A percentile compares a stretch with the other conserved stretches of the same genome.
phyloP scores from a whole-genome alignment of 2,329 filamentous ascomycete genomes.

The Sphaceloma murrayae region DNA sequence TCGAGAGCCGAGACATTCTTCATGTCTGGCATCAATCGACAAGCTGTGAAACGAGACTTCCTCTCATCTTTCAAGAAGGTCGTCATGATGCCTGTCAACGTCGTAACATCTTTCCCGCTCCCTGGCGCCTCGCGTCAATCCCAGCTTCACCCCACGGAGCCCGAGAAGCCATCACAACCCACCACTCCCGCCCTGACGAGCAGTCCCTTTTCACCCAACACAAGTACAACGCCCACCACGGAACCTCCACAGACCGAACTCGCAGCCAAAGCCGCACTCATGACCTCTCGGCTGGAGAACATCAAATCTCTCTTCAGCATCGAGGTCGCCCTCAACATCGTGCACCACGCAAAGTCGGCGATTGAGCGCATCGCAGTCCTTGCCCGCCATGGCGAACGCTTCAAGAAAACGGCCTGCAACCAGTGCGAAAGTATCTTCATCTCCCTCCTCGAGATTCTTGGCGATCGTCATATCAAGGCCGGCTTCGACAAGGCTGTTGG shows the following conservation, averaged over 20 bases:
- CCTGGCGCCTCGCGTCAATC: conserved; percentile 17
- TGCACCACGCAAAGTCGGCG: conserved; percentile 78
- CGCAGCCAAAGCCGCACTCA: conserved; percentile 92
- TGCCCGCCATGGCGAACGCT: conserved; percentile 64
- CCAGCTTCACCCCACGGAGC: conserved; percentile 25
- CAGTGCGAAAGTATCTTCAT: conserved; percentile 90
- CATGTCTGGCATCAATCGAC: conserved; percentile 89
- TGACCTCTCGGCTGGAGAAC: conserved; percentile 87
- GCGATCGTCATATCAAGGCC: conserved; percentile 76
- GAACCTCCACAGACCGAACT: conserved; percentile 83
- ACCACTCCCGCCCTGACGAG: conserved; percentile 24
- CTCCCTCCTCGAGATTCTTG: conserved; percentile 69
- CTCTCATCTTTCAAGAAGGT: conserved; percentile 95
- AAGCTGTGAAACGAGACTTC: conserved; percentile 94
- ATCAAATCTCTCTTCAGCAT: conserved; percentile 95
- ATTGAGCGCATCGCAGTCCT: conserved; percentile 80
- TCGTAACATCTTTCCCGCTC: conserved; percentile 57
- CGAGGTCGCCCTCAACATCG: conserved; percentile 81
- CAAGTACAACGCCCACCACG: conserved; percentile 30
- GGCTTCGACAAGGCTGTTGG: conserved; percentile 89
- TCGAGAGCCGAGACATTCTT: conserved; percentile 85
- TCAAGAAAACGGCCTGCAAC: conserved; percentile 69
- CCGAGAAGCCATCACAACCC: conserved; percentile 22
- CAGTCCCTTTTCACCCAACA: conserved; percentile 21
- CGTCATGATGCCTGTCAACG: conserved; percentile 96